Evolutionary conservation across 257 asterid species (phyloP), one percentile per base, ranked within the genome.

Genomic region (Solanum appendiculatum): DNA sequence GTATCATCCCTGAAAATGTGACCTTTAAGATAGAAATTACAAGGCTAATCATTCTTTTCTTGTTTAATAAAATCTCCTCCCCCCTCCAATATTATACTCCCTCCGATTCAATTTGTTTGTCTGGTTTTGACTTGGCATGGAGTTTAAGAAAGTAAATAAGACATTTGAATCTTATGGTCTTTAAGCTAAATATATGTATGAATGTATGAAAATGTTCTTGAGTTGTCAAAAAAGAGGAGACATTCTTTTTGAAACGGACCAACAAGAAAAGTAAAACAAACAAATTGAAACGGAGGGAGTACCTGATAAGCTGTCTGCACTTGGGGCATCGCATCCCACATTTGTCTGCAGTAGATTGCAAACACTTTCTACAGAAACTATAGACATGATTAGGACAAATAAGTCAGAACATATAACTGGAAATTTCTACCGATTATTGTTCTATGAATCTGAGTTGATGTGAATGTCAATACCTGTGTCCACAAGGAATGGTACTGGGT

Each of bases 401-500:
- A 18, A 84, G 66, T 80, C 9, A 14, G n/a, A 37, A 75, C 78
- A 42, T 15, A 27, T 27, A 64, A 25, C 36, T 64, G 72, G 33
- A 64, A 64, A 64, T 64, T 64, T 64, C 20, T 25, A 27, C 37
- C 0, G 83, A n/a, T 31, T 36, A 37, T 39, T 23, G 83, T 9
- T 25, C 11, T 6, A 40, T 42, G 83, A 42, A 77, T 77, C 31
- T 77, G 36, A 77, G n/a, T 39, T 40, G 1, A 42, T 27, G 42
- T 46, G 40, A 34, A 80, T 10, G 8, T 11, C 9, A 58, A 58
- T 91, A 95, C 98, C 98, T 95, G 94, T 97, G 99, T 70, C 99
- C 99, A 91, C 99, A 97, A 88, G 98, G 90, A 10, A 98, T 97
- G 87, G 98, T 97, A 86, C 98, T 95, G 11, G 99, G 99, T 89